These are phyloP conservation scores for Trichoderma gracile DNA, from an alignment of 2,329 filamentous ascomycete species.

Conservation along the genomic window DNA sequence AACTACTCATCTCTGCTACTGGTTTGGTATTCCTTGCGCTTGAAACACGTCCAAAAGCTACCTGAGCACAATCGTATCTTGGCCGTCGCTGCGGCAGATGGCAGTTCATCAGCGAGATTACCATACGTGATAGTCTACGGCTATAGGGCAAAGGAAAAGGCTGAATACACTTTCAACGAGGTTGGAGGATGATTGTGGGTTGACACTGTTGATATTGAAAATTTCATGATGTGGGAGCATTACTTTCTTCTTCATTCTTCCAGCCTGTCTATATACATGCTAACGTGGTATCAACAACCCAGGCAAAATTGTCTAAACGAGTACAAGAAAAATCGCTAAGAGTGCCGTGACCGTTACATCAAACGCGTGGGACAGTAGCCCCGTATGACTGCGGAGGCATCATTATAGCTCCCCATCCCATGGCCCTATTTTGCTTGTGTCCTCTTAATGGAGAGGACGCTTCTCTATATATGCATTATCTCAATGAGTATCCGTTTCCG, in stretches of 20 bases:
- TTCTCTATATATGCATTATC: constrained; percentile 11
- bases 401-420: constrained; percentile 9
- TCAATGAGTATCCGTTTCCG: constrained; percentile 11
- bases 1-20: no score
- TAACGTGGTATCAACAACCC: constrained; percentile 15
- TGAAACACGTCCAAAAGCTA: no score
- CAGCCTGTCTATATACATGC: constrained; percentile 7
- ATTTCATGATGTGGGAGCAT: not conserved
- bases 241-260: constrained; percentile 5
- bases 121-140: no score
- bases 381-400: not conserved
- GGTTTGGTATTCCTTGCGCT: no score
- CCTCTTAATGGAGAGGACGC: not conserved
- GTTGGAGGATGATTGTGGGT: no score
- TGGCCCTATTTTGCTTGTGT: constrained; percentile 7
- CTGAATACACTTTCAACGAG: no score
- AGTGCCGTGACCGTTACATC: not conserved
- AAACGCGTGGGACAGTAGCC: not conserved
- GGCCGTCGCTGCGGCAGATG: no score
- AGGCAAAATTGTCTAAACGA: not conserved
- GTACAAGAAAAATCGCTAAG: not conserved
- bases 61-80: no score
- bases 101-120: no score
- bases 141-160: no score
- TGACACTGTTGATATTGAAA: no score